Evolutionary conservation across 1,284 basidiomycete species (phyloP).

Genomic region (Ustilago shanxiensis): DNA sequence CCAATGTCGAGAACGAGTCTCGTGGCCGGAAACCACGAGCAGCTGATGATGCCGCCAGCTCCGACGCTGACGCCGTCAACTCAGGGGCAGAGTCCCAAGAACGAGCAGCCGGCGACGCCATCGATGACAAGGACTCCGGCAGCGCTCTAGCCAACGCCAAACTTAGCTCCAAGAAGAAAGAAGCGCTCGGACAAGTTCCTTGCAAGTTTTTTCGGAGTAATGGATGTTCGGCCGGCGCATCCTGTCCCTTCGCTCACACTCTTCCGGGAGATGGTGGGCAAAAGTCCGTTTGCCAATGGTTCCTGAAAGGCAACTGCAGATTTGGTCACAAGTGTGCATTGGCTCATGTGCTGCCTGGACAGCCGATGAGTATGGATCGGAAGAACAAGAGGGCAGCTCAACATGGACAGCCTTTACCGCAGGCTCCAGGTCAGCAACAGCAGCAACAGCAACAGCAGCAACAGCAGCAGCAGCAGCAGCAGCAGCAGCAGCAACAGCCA

Average conservation of each 20-base stretch:
- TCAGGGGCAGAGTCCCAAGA: constrained; percentile 33
- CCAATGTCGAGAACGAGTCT: constrained; percentile 17
- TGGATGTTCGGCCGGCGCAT: constrained; percentile 86
- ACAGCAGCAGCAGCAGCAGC: constrained; percentile 4
- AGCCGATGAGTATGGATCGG: constrained; percentile 86
- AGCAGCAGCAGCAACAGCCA: not conserved
- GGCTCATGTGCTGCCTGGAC: constrained; percentile 92
- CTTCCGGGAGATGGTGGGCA: constrained; percentile 69
- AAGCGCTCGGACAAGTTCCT: constrained; percentile 94
- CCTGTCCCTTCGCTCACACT: constrained; percentile 92
- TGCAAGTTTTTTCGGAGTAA: constrained; percentile 92
- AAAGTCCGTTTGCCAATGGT: constrained; percentile 96
- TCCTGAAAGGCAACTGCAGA: constrained; percentile 87
- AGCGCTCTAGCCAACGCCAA: constrained; percentile 67
- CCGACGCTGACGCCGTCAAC: constrained; percentile 21
- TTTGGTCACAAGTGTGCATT: constrained; percentile 90
- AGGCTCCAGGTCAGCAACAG: constrained; percentile 23
- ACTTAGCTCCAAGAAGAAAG: constrained; percentile 69
- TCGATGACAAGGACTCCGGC: constrained; percentile 57
- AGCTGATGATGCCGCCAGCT: constrained; percentile 27
- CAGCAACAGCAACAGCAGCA: constrained; percentile 5
- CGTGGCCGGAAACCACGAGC: constrained; percentile 29
- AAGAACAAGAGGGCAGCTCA: constrained; percentile 98
- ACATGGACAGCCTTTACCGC: constrained; percentile 65
- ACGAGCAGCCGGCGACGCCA: constrained; percentile 34